A percentile compares a stretch with the other conserved stretches of the same genome.
Evolutionary conservation across 805 yeast genomes (phyloP).

Genomic region (Kazachstania viticola): DNA sequence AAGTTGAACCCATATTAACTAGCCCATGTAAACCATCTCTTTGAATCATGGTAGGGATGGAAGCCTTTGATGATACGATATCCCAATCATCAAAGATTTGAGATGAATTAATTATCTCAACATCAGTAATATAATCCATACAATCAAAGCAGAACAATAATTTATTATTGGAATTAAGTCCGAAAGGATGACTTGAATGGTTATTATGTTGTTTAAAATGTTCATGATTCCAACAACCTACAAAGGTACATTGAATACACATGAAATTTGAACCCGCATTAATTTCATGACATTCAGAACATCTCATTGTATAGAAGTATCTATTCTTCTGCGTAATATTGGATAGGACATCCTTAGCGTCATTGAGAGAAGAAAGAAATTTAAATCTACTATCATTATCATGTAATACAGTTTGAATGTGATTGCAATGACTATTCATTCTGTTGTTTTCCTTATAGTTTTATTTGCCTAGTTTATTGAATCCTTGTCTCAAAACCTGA

Average conservation of each 20-base stretch:
- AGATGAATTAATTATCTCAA: constrained; percentile 20
- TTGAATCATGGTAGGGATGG: constrained; percentile 32
- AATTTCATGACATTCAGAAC: constrained; percentile 21
- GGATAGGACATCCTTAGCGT: constrained; percentile 16
- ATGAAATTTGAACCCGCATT: constrained; percentile 34
- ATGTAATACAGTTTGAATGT: constrained; percentile 23
- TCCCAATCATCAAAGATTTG: constrained; percentile 21
- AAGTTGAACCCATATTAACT: constrained; percentile 91
- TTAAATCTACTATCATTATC: too few species aligned
- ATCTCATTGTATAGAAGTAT: constrained; percentile 15
- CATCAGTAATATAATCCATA: constrained; percentile 56
- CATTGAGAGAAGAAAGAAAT: too few species aligned
- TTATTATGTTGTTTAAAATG: constrained; percentile 40
- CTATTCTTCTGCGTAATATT: constrained; percentile 13
- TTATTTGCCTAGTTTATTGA: too few species aligned
- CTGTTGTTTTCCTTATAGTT: too few species aligned
- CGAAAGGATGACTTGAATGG: constrained; percentile 41
- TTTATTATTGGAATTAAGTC: constrained; percentile 58
- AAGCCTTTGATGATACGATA: constrained; percentile 10
- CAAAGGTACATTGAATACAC: constrained; percentile 69
- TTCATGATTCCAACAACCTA: constrained; percentile 49
- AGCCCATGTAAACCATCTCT: constrained; percentile 78
- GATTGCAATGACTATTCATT: constrained; percentile 24
- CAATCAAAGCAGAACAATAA: constrained; percentile 73
- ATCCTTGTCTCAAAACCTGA: too few species aligned